Conservation (phyloP, 345 rosid genomes). For the Rhizophora apiculata region DNA sequence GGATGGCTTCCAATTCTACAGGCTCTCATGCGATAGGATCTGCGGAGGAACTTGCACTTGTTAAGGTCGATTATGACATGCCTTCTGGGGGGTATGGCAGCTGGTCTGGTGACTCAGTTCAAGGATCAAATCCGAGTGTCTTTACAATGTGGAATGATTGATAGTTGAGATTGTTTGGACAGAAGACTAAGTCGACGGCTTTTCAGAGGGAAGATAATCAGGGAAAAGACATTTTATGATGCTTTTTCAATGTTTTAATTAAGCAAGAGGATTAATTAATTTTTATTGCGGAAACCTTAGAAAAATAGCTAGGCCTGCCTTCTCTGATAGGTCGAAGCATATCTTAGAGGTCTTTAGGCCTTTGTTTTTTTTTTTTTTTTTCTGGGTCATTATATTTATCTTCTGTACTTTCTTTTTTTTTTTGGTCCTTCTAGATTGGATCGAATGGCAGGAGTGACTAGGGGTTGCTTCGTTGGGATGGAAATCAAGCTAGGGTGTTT, state of each 20-base stretch:
- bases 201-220: neutral
- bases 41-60: constrained; percentile 52
- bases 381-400: no score
- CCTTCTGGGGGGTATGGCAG: constrained; percentile 54
- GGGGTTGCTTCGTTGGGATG: neutral
- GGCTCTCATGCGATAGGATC: constrained; percentile 41
- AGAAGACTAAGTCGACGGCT: neutral
- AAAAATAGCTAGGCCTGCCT: neutral
- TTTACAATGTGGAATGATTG: constrained; percentile 93
- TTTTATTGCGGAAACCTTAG: constrained; percentile 4
- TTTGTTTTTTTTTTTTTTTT: neutral
- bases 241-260: constrained; percentile 3
- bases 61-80: constrained; percentile 93
- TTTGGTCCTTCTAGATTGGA: neutral
- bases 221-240: constrained; percentile 4
- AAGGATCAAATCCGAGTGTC: constrained; percentile 67
- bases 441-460: no score
- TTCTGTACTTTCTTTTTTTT: neutral
- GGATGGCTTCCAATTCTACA: constrained; percentile 45
- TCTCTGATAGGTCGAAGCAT: constrained; percentile 12
- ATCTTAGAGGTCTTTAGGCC: neutral
- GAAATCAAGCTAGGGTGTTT: constrained; percentile 5
- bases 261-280: neutral
- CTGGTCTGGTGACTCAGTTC: constrained; percentile 71
- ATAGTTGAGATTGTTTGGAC: constrained; percentile 4